Evolutionary conservation across 768 basidiomycete species (phyloP).

Genomic region (Boletus bicolor): DNA sequence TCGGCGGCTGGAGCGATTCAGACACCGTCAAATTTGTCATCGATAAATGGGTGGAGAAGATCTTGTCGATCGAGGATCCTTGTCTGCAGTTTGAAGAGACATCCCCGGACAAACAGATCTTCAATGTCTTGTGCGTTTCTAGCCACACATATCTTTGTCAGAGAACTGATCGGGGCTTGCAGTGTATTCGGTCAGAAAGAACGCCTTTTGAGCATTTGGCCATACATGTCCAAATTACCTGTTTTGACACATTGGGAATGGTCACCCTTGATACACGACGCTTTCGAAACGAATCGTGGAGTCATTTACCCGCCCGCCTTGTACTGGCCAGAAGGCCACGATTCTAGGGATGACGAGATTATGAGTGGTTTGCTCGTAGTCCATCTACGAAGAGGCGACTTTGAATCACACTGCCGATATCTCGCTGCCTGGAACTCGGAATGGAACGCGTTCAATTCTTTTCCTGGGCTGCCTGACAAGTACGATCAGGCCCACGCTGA

Average conservation of each 20-base stretch:
- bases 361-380: neutral
- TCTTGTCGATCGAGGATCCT: neutral
- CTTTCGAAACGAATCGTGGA: neutral
- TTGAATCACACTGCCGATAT: neutral
- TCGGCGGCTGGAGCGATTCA: neutral
- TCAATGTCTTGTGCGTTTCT: neutral
- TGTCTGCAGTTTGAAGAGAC: constrained; percentile 1
- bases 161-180: neutral
- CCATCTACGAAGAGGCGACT: neutral
- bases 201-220: constrained; percentile 1
- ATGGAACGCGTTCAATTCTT: constrained; percentile 3
- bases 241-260: neutral
- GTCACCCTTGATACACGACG: neutral
- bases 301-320: neutral
- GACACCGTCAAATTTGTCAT: neutral
- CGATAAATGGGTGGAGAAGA: neutral
- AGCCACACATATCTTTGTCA: neutral
- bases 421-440: neutral
- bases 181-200: neutral
- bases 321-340: neutral
- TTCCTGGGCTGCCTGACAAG: neutral
- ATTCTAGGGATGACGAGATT: too few species aligned
- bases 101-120: neutral
- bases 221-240: neutral
- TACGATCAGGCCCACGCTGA: neutral